Conservation (phyloP, 805 yeast genomes). For the Suhomyces emberorum region DNA sequence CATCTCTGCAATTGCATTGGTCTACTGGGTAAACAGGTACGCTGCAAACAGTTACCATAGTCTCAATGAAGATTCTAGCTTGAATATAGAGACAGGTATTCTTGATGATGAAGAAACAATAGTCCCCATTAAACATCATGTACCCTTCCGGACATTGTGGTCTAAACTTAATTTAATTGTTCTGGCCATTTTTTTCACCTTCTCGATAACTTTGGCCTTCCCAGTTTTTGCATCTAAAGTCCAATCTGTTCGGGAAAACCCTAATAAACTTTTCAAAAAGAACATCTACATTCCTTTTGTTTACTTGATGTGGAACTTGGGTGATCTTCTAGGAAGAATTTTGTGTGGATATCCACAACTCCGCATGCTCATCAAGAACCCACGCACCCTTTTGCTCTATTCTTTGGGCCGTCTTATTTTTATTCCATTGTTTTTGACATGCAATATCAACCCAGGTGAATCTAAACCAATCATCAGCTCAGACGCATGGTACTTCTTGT, state of each 20-base stretch:
- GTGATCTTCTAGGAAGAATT: slow-evolving; percentile 80
- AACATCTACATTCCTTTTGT: slow-evolving; percentile 66
- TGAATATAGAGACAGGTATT: slow-evolving; percentile 1
- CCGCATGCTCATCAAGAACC: slow-evolving; percentile 35
- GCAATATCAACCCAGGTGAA: slow-evolving; percentile 50
- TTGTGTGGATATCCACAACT: slow-evolving; percentile 49
- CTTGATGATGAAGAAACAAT: background rate
- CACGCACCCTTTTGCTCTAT: slow-evolving; percentile 47
- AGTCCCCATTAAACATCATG: slow-evolving; percentile 30
- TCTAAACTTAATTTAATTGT: slow-evolving; percentile 61
- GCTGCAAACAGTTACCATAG: slow-evolving; percentile 13
- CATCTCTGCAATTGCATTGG: slow-evolving; percentile 36
- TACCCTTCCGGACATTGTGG: slow-evolving; percentile 63
- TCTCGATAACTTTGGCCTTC: slow-evolving; percentile 71
- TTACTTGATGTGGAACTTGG: slow-evolving; percentile 83
- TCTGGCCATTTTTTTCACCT: slow-evolving; percentile 67
- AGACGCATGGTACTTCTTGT: slow-evolving; percentile 62
- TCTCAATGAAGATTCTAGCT: slow-evolving; percentile 3
- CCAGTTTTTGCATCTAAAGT: slow-evolving; percentile 86
- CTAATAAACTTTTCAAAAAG: slow-evolving; percentile 41
- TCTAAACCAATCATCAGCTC: slow-evolving; percentile 45
- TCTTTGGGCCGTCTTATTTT: slow-evolving; percentile 55
- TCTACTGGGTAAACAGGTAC: slow-evolving; percentile 32
- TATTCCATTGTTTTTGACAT: slow-evolving; percentile 69
- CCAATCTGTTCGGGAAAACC: slow-evolving; percentile 42